A percentile compares a stretch with the other conserved stretches of the same genome.
These are phyloP conservation scores for Aspergillus leporis DNA, from an alignment of 495 filamentous ascomycete genomes.

Conservation along the genomic window DNA sequence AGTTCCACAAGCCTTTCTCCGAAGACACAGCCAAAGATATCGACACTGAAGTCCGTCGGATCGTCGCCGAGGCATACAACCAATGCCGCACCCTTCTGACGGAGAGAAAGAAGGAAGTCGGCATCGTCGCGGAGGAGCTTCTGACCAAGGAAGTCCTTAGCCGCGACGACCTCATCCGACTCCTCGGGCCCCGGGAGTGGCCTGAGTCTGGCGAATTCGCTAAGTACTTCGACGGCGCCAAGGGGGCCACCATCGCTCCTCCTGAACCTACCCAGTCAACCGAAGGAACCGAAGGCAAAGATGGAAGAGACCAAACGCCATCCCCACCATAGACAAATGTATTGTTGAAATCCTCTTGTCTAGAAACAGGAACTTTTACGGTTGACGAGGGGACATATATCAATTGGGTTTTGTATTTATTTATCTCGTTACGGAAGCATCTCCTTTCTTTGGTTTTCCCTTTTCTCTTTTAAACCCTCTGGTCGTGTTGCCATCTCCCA, in stretches of 20 bases:
- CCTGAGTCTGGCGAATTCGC: conserved; percentile 83
- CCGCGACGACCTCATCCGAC: conserved; percentile 85
- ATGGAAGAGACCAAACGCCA: conserved; percentile 47
- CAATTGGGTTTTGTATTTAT: conserved; percentile 42
- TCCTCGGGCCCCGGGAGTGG: conserved; percentile 81
- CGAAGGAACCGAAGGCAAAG: conserved; percentile 37
- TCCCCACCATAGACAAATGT: conserved; percentile 35
- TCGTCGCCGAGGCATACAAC: conserved; percentile 87
- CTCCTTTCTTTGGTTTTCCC: conserved; percentile 30
- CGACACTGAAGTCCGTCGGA: conserved; percentile 84
- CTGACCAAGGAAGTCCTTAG: conserved; percentile 86
- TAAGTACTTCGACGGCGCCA: conserved; percentile 77
- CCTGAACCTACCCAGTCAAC: conserved; percentile 52
- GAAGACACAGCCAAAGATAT: conserved; percentile 91
- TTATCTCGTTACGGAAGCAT: conserved; percentile 26
- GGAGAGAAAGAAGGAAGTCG: conserved; percentile 85
- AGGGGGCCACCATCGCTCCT: conserved; percentile 53
- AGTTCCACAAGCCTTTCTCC: conserved; percentile 90
- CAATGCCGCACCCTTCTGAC: conserved; percentile 81
- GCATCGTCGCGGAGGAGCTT: conserved; percentile 89
- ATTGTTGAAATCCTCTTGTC: conserved; percentile 7
- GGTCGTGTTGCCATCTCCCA: conserved; percentile 27
- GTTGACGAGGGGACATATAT: conserved; percentile 29
- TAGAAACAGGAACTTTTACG: conserved; percentile 18
- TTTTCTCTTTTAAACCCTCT: conserved; percentile 21